Percentiles rank a stretch among this genome's conserved stretches.
These are phyloP conservation scores for Saccharum hybrid DNA, from an alignment of 202 grass and related monocot species.

Conservation along the genomic window DNA sequence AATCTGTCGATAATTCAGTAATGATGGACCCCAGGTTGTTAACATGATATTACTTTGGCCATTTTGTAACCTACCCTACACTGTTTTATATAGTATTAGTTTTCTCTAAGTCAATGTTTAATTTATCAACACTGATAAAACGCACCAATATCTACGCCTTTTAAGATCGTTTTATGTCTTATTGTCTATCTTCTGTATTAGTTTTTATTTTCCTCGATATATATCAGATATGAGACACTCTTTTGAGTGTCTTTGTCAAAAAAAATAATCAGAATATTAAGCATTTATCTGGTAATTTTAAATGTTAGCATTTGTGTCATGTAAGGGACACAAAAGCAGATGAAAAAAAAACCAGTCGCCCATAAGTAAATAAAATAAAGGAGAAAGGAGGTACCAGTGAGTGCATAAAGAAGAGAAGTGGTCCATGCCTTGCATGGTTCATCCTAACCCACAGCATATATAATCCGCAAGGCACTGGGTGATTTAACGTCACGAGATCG, in stretches of 20 bases:
- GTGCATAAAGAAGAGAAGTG: background rate
- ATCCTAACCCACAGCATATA: background rate
- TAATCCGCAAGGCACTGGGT: constrained; percentile 4
- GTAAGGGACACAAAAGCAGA: background rate
- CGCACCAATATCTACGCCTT: background rate
- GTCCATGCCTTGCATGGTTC: background rate
- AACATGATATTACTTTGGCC: too few species aligned
- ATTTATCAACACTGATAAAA: background rate
- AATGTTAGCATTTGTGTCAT: background rate
- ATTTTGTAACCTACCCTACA: too few species aligned
- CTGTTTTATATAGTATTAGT: background rate
- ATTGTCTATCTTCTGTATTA: too few species aligned
- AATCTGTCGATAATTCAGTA: too few species aligned
- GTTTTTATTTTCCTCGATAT: too few species aligned
- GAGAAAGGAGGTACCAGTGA: background rate
- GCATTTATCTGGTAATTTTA: too few species aligned
- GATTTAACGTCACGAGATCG: constrained; percentile 17
- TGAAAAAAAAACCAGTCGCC: background rate
- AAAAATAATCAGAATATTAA: too few species aligned
- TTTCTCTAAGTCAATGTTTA: constrained; percentile 1
- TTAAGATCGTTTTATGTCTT: too few species aligned
- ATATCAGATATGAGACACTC: too few species aligned
- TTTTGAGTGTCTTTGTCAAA: too few species aligned
- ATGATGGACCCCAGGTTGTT: too few species aligned
- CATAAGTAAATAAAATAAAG: background rate